Evolutionary conservation across 305 asterid species (phyloP).

Genomic region (Fraxinus platypoda): DNA sequence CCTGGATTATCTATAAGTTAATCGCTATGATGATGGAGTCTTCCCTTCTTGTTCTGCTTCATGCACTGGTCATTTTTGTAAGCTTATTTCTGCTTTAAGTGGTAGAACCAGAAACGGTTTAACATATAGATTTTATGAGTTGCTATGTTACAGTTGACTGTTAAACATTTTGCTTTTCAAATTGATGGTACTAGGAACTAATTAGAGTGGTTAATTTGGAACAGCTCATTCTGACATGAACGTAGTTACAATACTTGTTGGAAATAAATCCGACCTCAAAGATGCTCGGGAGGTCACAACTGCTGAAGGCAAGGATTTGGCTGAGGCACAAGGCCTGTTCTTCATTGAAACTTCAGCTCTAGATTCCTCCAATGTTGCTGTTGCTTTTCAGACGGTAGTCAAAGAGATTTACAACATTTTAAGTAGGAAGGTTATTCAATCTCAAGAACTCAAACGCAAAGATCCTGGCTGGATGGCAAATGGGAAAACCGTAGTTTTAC

Average conservation of each 20-base stretch:
- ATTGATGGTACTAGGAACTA: neutral
- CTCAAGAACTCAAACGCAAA: conserved; percentile 71
- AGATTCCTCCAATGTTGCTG: conserved; percentile 67
- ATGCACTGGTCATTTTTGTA: neutral
- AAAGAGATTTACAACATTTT: conserved; percentile 69
- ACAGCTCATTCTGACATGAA: conserved; percentile 95
- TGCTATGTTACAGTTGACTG: neutral
- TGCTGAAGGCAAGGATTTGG: conserved; percentile 70
- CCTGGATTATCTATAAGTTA: neutral
- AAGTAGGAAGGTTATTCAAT: conserved; percentile 84
- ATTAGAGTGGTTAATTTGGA: neutral
- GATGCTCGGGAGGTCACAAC: conserved; percentile 82
- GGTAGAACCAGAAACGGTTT: neutral
- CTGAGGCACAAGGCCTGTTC: conserved; percentile 71
- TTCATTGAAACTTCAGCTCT: conserved; percentile 89
- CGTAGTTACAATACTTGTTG: conserved; percentile 80
- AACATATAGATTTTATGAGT: neutral
- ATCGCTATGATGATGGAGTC: neutral
- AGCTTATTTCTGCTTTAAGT: neutral
- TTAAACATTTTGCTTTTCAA: neutral
- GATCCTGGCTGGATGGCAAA: conserved; percentile 50
- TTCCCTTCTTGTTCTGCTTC: neutral
- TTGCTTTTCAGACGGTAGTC: conserved; percentile 73
- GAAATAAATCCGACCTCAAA: conserved; percentile 79
- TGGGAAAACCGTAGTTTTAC: conserved; percentile 65